Evolutionary conservation across 2,329 filamentous ascomycete species (phyloP).

Genomic region (Elsinoe australis): DNA sequence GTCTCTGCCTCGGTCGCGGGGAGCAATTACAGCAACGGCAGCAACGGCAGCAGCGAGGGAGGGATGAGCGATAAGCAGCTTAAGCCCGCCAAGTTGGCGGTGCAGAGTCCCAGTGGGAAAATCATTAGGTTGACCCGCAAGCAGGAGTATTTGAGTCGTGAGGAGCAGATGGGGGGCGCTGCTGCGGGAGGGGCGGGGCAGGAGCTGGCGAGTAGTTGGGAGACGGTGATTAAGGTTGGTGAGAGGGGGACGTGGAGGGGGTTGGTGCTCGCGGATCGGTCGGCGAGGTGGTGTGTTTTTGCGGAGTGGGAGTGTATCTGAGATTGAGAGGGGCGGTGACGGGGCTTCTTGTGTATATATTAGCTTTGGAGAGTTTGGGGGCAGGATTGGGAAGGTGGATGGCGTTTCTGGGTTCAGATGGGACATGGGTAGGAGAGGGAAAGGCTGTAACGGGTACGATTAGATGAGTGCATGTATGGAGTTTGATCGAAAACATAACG

Average conservation of each 20-base stretch:
- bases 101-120: conserved; percentile 90
- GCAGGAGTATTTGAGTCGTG: conserved; percentile 44
- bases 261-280: conserved; percentile 73
- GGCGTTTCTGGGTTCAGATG: too few relatives aligned
- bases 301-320: conserved; percentile 68
- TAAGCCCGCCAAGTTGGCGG: conserved; percentile 92
- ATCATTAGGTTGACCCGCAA: conserved; percentile 82
- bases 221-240: conserved; percentile 84
- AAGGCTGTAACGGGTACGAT: not conserved
- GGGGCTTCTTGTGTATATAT: not conserved
- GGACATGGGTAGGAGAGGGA: too few relatives aligned
- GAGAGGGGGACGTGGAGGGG: conserved; percentile 75
- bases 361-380: not conserved
- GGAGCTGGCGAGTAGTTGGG: conserved; percentile 70
- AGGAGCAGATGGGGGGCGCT: too few relatives aligned
- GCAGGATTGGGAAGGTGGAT: not conserved
- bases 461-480: not conserved
- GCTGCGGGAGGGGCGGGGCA: conserved; percentile 51
- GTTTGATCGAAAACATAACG: not conserved
- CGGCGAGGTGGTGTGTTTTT: conserved; percentile 85
- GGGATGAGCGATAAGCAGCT: conserved; percentile 44
- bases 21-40: conserved; percentile 47
- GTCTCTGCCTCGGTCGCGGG: conserved; percentile 46
- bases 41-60: conserved; percentile 49
- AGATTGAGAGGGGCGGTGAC: not conserved